A percentile compares a stretch with the other conserved stretches of the same genome.
Evolutionary conservation across 2,329 filamentous ascomycete species (phyloP).

Genomic region (Verticillium tricorpus): DNA sequence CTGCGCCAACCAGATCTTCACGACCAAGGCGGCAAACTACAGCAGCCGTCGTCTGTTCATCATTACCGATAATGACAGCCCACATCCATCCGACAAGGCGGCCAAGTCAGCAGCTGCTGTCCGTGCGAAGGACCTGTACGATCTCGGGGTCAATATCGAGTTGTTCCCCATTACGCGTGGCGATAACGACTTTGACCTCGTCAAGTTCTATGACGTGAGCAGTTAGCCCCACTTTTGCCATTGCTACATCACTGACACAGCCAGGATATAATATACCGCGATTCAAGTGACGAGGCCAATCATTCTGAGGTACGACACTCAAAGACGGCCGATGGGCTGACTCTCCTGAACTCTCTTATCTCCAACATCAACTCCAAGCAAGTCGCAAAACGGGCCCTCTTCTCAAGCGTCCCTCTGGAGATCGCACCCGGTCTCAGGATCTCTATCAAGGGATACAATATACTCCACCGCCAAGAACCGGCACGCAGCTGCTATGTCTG

Average conservation of each 20-base stretch:
- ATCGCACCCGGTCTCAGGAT: constrained; percentile 81
- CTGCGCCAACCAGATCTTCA: constrained; percentile 94
- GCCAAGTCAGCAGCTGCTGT: constrained; percentile 74
- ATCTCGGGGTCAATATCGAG: constrained; percentile 86
- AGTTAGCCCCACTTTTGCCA: neutral
- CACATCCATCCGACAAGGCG: constrained; percentile 68
- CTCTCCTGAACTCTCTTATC: constrained; percentile 72
- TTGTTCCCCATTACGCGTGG: constrained; percentile 80
- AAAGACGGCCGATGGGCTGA: constrained; percentile 69
- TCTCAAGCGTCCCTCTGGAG: constrained; percentile 83
- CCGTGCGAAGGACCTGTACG: constrained; percentile 90
- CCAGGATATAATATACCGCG: constrained; percentile 88
- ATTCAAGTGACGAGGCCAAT: constrained; percentile 64
- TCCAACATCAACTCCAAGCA: constrained; percentile 90
- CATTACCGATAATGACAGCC: constrained; percentile 90
- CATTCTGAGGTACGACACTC: constrained; percentile 52
- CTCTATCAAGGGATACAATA: constrained; percentile 87
- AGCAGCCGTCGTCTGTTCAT: constrained; percentile 90
- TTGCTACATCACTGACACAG: constrained; percentile 2
- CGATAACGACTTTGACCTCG: constrained; percentile 69
- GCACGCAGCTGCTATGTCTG: constrained; percentile 84
- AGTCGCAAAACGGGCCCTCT: constrained; percentile 77
- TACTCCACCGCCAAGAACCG: constrained; percentile 79
- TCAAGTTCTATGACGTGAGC: constrained; percentile 85
- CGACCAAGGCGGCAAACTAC: constrained; percentile 91